Evolutionary conservation across 345 rosid species (phyloP).

Genomic region (Arabidopsis thaliana): DNA sequence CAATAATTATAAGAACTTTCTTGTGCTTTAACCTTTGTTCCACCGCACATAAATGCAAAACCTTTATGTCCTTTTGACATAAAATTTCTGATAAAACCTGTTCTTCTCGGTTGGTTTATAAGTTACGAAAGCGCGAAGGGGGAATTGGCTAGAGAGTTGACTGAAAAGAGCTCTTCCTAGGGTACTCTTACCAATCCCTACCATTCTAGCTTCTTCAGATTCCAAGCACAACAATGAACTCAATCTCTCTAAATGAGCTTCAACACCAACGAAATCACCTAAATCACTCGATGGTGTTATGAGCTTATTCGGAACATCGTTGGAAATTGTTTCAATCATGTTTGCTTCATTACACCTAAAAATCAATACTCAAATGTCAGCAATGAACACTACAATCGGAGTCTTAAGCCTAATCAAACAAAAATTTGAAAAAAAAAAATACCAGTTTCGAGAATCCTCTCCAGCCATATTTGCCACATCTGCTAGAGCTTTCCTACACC

Average conservation of each 20-base stretch:
- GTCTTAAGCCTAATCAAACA: not conserved
- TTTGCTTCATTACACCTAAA: conserved; percentile 5
- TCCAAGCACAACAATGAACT: not conserved
- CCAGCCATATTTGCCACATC: conserved; percentile 24
- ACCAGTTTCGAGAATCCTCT: conserved; percentile 9
- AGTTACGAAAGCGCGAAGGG: not conserved
- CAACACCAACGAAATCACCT: conserved; percentile 40
- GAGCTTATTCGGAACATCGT: conserved; percentile 25
- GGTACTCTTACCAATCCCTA: conserved; percentile 60
- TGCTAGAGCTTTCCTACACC: not conserved
- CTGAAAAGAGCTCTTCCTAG: conserved; percentile 42
- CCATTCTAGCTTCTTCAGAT: not conserved
- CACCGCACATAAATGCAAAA: not conserved
- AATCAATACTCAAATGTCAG: not conserved
- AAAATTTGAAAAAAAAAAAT: not conserved
- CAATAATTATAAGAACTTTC: conserved; percentile 36
- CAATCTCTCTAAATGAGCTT: conserved; percentile 15
- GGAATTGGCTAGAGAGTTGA: conserved; percentile 3
- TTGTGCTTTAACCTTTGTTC: conserved; percentile 1
- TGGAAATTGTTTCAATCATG: conserved; percentile 26
- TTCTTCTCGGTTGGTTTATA: conserved; percentile 7
- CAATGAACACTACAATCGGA: not conserved
- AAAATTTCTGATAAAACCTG: conserved; percentile 45
- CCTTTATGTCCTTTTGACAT: conserved; percentile 12
- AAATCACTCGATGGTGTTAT: not conserved